Conservation (phyloP, 352 stramenopile species). For the Halophytophthora batemanensis region DNA sequence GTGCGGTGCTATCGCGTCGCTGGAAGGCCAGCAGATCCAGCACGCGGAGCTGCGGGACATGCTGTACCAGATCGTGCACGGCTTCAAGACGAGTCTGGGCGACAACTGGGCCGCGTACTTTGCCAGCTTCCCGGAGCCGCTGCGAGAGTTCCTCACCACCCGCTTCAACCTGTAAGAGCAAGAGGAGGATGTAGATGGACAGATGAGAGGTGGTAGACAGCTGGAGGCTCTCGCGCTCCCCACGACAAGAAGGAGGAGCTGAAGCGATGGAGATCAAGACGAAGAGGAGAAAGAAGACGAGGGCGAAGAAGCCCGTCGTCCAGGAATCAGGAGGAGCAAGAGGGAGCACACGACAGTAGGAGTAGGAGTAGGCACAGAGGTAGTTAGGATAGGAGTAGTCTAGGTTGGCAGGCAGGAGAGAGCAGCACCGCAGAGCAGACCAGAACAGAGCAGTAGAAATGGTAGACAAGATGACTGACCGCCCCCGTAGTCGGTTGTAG, state of each 20-base stretch:
- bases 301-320: slow-evolving; percentile 24
- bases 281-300: slow-evolving; percentile 18
- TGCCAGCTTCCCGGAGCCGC: slow-evolving; percentile 72
- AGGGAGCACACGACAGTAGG: slow-evolving; percentile 30
- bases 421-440: neutral
- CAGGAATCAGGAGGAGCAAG: slow-evolving; percentile 10
- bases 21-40: slow-evolving; percentile 77
- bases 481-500: slow-evolving; percentile 26
- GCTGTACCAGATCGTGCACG: slow-evolving; percentile 86
- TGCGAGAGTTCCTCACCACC: slow-evolving; percentile 76
- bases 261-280: slow-evolving; percentile 16
- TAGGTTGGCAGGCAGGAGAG: slow-evolving; percentile 1
- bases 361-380: slow-evolving; percentile 47
- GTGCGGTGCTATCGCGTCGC: slow-evolving; percentile 84
- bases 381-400: slow-evolving; percentile 31
- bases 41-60: slow-evolving; percentile 81
- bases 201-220: neutral
- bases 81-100: slow-evolving; percentile 85
- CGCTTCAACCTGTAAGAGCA: slow-evolving; percentile 79
- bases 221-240: slow-evolving; percentile 10
- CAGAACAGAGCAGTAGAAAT: slow-evolving; percentile 24
- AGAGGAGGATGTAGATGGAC: neutral
- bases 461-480: slow-evolving; percentile 29
- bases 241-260: slow-evolving; percentile 12
- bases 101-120: slow-evolving; percentile 88